Percentiles rank a stretch among this genome's conserved stretches.
These are phyloP conservation scores for Rhizopogon roseolus DNA, from an alignment of 768 basidiomycete species.

Conservation along the genomic window DNA sequence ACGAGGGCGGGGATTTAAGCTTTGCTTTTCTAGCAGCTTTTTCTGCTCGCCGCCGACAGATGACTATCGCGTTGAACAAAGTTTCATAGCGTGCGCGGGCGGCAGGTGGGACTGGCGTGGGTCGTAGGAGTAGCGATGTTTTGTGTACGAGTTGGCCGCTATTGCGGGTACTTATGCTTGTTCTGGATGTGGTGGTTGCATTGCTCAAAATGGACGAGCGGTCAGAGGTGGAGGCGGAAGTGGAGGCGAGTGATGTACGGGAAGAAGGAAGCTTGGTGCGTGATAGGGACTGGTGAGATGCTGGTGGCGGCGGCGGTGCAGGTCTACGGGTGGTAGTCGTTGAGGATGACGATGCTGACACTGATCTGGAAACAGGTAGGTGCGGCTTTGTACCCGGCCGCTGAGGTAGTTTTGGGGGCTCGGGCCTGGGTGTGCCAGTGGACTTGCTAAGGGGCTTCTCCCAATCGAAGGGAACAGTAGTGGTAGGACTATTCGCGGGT, in stretches of 20 bases:
- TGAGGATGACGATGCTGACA: constrained; percentile 33
- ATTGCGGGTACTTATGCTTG: constrained; percentile 30
- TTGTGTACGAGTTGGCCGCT: constrained; percentile 20
- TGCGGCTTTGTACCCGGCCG: constrained; percentile 29
- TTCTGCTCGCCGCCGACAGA: constrained; percentile 40
- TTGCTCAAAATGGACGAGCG: constrained; percentile 58
- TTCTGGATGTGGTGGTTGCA: constrained; percentile 34
- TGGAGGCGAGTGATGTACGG: constrained; percentile 32
- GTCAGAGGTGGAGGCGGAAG: constrained; percentile 47
- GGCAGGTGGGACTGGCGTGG: constrained; percentile 62
- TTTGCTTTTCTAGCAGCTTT: constrained; percentile 25
- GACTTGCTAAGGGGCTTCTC: constrained; percentile 36
- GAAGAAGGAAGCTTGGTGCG: constrained; percentile 29
- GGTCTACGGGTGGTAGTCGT: constrained; percentile 34
- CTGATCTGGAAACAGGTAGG: constrained; percentile 25
- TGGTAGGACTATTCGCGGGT: constrained; percentile 48
- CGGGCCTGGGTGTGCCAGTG: constrained; percentile 20
- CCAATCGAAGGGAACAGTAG: constrained; percentile 46
- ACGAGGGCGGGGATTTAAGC: constrained; percentile 25
- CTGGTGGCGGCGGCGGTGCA: constrained; percentile 37
- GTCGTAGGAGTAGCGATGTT: constrained; percentile 37
- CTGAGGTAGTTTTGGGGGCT: constrained; percentile 46
- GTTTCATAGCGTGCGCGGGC: constrained; percentile 64
- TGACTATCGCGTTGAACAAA: constrained; percentile 58
- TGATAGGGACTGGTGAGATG: constrained; percentile 15